phyloP scores from a whole-genome alignment of 208 protist genomes.

The Dictyostelium gargantuum region DNA sequence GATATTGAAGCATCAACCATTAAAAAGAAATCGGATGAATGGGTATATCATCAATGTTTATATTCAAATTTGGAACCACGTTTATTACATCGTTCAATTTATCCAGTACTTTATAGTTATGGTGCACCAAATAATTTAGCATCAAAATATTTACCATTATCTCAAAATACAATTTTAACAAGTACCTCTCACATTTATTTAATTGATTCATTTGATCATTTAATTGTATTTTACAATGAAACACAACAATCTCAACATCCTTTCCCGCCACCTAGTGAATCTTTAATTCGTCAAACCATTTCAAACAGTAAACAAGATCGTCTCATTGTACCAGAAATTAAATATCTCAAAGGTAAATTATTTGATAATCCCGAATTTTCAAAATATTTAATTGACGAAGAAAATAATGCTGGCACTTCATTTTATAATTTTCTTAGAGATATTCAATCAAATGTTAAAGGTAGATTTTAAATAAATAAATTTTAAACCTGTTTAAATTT shows the following conservation, averaged over 20 bases:
- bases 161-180: not conserved
- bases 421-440: not conserved
- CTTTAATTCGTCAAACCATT: constrained; percentile 15
- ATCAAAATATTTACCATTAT: constrained; percentile 40
- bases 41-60: not conserved
- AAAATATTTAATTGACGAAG: constrained; percentile 30
- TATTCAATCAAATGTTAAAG: not conserved
- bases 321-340: not conserved
- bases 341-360: not conserved
- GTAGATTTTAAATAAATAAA: not conserved
- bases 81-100: constrained; percentile 19
- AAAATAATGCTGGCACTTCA: not conserved
- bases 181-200: constrained; percentile 5
- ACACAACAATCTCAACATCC: not conserved
- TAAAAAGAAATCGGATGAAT: not conserved
- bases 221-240: constrained; percentile 12
- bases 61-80: not conserved
- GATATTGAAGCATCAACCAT: not conserved
- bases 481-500: too few species aligned
- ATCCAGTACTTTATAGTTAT: constrained; percentile 13
- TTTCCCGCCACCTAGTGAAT: constrained; percentile 17
- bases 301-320: constrained; percentile 22
- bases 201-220: not conserved
- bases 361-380: not conserved
- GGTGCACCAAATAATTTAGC: constrained; percentile 9